A percentile compares a stretch with the other conserved stretches of the same genome.
Conservation (phyloP, 1,284 basidiomycete genomes). For the Apiotrichum montevideense region DNA sequence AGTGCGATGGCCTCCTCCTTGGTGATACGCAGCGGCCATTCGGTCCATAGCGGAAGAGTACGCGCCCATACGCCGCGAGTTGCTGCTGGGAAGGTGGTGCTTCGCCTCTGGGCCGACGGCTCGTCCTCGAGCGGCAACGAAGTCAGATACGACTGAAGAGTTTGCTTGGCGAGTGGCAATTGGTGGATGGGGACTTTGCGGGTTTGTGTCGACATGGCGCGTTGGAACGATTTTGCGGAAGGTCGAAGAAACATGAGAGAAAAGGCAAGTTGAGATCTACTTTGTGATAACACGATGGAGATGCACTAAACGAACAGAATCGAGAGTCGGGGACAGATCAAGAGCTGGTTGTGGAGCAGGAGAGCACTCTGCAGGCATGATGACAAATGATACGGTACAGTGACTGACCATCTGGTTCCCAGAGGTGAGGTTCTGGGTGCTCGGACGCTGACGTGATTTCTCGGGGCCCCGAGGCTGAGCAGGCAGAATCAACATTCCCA, state of each 20-base stretch:
- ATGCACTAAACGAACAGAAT: too few species aligned
- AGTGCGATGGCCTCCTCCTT: constrained; percentile 57
- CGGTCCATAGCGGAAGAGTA: constrained; percentile 70
- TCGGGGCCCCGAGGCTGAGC: too few species aligned
- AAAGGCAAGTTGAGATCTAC: too few species aligned
- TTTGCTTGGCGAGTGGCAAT: constrained; percentile 31
- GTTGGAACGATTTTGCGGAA: not conserved
- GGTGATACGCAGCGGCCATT: constrained; percentile 77
- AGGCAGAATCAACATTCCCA: too few species aligned
- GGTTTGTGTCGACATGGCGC: not conserved
- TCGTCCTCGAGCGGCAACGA: constrained; percentile 40
- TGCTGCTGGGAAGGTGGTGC: constrained; percentile 53
- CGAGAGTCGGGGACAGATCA: too few species aligned
- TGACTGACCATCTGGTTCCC: too few species aligned
- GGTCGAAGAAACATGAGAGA: constrained; percentile 1
- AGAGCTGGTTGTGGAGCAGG: too few species aligned
- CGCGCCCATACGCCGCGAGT: constrained; percentile 58
- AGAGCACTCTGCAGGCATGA: too few species aligned
- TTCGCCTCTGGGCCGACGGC: constrained; percentile 67
- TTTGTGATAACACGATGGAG: too few species aligned
- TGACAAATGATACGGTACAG: too few species aligned
- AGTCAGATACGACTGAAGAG: constrained; percentile 28
- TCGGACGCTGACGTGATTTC: too few species aligned
- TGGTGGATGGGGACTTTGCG: constrained; percentile 19
- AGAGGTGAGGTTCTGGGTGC: too few species aligned